These are phyloP conservation scores for Nicotiana undulata DNA, from an alignment of 257 asterid species.

Conservation along the genomic window DNA sequence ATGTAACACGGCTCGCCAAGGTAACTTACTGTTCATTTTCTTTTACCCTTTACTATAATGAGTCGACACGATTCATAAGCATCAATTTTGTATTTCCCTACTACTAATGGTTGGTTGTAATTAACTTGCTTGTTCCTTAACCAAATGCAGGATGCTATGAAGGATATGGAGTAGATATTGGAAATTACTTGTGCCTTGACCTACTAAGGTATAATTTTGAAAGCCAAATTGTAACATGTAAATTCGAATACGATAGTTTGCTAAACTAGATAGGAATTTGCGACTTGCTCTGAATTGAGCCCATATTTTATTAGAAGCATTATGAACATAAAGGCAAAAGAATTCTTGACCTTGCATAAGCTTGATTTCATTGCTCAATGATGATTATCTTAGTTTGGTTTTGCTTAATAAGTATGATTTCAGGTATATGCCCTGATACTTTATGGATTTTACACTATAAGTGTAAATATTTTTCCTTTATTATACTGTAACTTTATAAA, in stretches of 20 bases:
- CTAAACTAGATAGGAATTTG: not conserved
- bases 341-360: not conserved
- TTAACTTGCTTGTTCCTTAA: not conserved
- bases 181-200: not conserved
- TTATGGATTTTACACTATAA: too few relatives aligned
- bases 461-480: too few relatives aligned
- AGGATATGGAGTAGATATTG: slow-evolving; percentile 26
- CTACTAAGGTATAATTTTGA: not conserved
- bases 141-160: slow-evolving; percentile 34
- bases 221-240: not conserved
- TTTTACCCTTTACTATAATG: not conserved
- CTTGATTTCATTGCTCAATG: not conserved
- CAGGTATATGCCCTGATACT: too few relatives aligned
- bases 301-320: not conserved
- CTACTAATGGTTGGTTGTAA: not conserved
- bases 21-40: slow-evolving; percentile 19
- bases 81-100: not conserved
- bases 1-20: slow-evolving; percentile 79
- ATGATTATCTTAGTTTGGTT: not conserved
- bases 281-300: not conserved
- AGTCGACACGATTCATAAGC: not conserved
- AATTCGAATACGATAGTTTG: not conserved
- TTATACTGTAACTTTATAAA: too few relatives aligned
- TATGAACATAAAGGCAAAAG: not conserved
- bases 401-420: not conserved